Evolutionary conservation across 139 green algal genomes (phyloP).

Genomic region (Desmodesmus armatus): DNA sequence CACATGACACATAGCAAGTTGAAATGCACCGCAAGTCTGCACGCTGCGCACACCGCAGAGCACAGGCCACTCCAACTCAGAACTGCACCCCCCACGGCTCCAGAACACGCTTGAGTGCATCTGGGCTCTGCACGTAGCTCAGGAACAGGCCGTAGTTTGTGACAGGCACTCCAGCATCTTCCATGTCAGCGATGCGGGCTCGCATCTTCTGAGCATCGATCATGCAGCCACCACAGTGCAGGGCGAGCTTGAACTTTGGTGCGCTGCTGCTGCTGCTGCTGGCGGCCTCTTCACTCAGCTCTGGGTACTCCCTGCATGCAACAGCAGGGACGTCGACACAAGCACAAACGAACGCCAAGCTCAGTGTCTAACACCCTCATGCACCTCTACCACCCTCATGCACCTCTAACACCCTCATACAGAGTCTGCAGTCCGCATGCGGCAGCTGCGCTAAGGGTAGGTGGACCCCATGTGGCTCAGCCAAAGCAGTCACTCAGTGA

Average conservation of each 20-base stretch:
- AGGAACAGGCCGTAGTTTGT: slow-evolving; percentile 78
- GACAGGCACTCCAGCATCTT: slow-evolving; percentile 56
- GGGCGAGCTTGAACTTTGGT: slow-evolving; percentile 51
- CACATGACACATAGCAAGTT: background rate
- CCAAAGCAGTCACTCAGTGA: no score
- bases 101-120: slow-evolving; percentile 19
- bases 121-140: slow-evolving; percentile 44
- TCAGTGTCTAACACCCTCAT: no score
- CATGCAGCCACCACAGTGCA: slow-evolving; percentile 76
- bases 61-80: no score
- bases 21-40: no score
- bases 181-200: slow-evolving; percentile 48
- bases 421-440: no score
- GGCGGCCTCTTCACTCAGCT: slow-evolving; percentile 26
- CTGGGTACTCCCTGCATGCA: slow-evolving; percentile 54
- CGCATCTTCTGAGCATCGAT: slow-evolving; percentile 72
- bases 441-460: no score
- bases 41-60: no score
- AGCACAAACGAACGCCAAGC: no score
- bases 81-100: slow-evolving; percentile 19
- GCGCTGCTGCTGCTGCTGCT: slow-evolving; percentile 26
- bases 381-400: no score
- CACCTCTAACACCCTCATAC: no score
- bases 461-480: no score
- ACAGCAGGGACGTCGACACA: no score